Base-by-base conservation (phyloP, 257 asterid genomes). In the Phtheirospermum japonicum region DNA sequence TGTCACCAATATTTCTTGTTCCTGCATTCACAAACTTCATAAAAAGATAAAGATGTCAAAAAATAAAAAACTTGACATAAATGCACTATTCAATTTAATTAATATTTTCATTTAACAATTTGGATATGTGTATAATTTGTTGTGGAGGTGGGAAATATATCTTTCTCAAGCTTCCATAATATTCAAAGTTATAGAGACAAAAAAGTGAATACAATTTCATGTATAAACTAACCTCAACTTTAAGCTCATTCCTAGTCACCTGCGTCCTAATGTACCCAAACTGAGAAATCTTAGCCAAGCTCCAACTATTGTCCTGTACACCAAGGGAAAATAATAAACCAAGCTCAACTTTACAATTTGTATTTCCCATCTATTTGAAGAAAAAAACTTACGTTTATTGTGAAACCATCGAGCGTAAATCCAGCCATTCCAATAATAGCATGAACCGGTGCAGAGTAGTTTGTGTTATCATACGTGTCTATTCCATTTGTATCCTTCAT, bases 401-500 rank as follows among this genome's bases (percentile, higher is more conserved):
- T 49, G 83, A 84, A 90, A 18, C 36, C 18, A 58, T 90, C 98
- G 67, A 90, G 74, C 17, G 55, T 28, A 75, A 88, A 90, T 13
- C 98, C 96, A 46, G 91, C 98, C 98, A 90, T 90, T 64, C 98
- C 98, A 53, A 90, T 84, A 28, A 88, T 70, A 30, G 80, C 94
- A 57, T 90, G 94, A 70, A 88, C 71, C 0, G 98, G 98, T 56
- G 96, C 96, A 66, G 71, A 77, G 65, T 85, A 87, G 28, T 75
- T 76, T 1, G 83, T 43, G 56, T 78, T 79, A 39, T 83, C 66
- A 10, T 79, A 90, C 0, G 88, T 81, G 67, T 90, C 85, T 0
- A 64, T 69, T 59, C 95, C 94, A 45, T 71, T 66, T 5, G 46
- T 64, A 68, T 79, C 91, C 69, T 85, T 88, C 12, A 10, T 61